phyloP scores from a whole-genome alignment of 2,329 filamentous ascomycete genomes.

The Colletotrichum sidae region DNA sequence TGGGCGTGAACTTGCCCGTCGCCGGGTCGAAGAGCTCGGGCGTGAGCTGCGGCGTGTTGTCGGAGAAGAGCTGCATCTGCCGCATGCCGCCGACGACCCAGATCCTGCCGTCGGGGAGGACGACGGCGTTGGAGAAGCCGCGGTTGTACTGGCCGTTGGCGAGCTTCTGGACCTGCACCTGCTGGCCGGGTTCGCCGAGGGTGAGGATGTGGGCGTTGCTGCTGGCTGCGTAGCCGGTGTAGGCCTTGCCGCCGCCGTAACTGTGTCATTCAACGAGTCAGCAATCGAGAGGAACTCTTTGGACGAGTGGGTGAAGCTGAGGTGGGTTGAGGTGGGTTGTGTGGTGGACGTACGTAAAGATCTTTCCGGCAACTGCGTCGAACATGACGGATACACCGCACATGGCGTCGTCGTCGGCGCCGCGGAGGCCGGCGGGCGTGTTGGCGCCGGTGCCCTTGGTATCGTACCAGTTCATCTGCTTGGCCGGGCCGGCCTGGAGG shows the following conservation, averaged over 20 bases:
- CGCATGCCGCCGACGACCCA: slow-evolving; percentile 59
- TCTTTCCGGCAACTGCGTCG: slow-evolving; percentile 68
- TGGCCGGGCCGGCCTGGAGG: slow-evolving; percentile 67
- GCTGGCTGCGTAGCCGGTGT: slow-evolving; percentile 54
- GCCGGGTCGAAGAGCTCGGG: slow-evolving; percentile 60
- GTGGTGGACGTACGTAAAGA: slow-evolving; percentile 51
- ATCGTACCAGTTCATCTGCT: slow-evolving; percentile 67
- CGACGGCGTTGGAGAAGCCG: slow-evolving; percentile 56
- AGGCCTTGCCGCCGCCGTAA: slow-evolving; percentile 60
- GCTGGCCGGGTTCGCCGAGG: slow-evolving; percentile 46
- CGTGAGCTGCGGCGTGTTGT: slow-evolving; percentile 51
- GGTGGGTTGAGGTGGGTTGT: neutral
- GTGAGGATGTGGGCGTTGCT: slow-evolving; percentile 62
- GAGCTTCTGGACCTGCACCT: slow-evolving; percentile 12
- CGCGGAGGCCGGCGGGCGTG: slow-evolving; percentile 55
- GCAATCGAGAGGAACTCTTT: neutral
- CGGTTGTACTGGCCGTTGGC: slow-evolving; percentile 44
- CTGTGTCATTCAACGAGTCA: neutral
- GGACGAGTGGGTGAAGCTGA: too few species aligned
- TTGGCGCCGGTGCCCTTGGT: slow-evolving; percentile 55
- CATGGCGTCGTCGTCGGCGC: slow-evolving; percentile 61
- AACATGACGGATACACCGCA: slow-evolving; percentile 68
- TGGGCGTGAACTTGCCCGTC: slow-evolving; percentile 8
- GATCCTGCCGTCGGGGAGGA: slow-evolving; percentile 60
- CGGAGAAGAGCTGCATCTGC: slow-evolving; percentile 56